Evolutionary conservation across 805 yeast genomes (phyloP), one percentile per base, ranked within the genome.

Genomic region (Candida lessepsii): DNA sequence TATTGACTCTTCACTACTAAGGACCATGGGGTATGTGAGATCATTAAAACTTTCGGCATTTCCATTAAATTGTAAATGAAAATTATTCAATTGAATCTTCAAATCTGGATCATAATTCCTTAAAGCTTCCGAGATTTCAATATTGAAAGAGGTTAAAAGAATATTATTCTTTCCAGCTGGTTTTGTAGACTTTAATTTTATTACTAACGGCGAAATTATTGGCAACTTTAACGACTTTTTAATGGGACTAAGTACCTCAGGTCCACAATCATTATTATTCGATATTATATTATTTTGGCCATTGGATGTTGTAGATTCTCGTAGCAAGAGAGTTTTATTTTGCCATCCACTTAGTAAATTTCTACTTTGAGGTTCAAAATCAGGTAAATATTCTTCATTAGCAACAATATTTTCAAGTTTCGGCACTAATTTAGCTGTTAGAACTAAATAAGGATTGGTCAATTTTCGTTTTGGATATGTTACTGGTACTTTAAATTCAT

Each of bases 141-240:
- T 54, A 39, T 70, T 75, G 32, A 77, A 53, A 1, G 76, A 70
- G 1, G 78, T 68, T n/a, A 77, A 52, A 1, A 77, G 48, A 2
- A 67, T 51, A 40, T 69, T 67, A 46, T 65, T 62, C 31, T 71
- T 59, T 7, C 78, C 76, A 4, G 76, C 74, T 4, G 79, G 71
- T 42, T 69, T 70, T 6, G 76, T 65, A 21, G 76, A 71, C 32
- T 73, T 61, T 13, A 77, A 54, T 38, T 70, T 63, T 5, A 77
- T 58, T n/a, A 71, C 69, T 28, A 77, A 49, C 0, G 75, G 68
- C 1, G 61, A 57, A 5, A 61, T 49, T 1, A 65, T 60, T 6
- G 69, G 64, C n/a, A 64, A 19, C 14, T 30, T 27, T 9, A 35
- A 7, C n/a, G 27, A 27, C 19, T 26, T 14, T 14, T 19, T 27